Conservation (phyloP, 2,329 filamentous ascomycete species). For the Fusarium begoniae region DNA sequence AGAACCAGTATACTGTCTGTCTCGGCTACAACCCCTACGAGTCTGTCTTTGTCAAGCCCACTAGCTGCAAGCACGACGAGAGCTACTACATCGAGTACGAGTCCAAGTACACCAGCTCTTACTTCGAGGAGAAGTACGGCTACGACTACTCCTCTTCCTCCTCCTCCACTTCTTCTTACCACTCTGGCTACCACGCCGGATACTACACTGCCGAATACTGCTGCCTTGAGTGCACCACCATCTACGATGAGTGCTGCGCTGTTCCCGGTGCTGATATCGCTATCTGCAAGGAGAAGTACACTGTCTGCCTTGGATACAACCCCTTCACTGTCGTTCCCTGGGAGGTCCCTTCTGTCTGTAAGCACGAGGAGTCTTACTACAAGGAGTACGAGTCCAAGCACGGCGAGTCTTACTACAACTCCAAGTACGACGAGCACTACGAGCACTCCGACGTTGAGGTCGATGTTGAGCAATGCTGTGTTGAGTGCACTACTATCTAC, state of each 20-base stretch:
- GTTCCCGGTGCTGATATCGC: constrained; percentile 5
- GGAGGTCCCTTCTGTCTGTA: constrained; percentile 16
- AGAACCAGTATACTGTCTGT: constrained; percentile 15
- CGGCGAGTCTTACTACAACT: constrained; percentile 12
- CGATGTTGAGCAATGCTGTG: constrained; percentile 20
- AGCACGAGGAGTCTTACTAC: constrained; percentile 28
- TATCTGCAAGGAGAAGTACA: constrained; percentile 20
- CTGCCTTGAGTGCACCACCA: constrained; percentile 24
- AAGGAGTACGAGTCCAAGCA: constrained; percentile 12
- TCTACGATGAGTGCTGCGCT: constrained; percentile 26
- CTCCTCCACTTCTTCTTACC: neutral
- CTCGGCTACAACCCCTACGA: constrained; percentile 29
- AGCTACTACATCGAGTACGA: constrained; percentile 26
- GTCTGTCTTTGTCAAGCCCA: neutral
- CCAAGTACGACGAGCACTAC: constrained; percentile 1
- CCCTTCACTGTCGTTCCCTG: constrained; percentile 8
- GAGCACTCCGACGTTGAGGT: neutral
- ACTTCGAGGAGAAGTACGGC: constrained; percentile 14
- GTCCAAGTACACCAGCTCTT: constrained; percentile 6
- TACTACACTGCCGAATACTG: constrained; percentile 31
- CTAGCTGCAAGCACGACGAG: constrained; percentile 26
- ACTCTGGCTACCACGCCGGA: constrained; percentile 4
- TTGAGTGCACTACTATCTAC: constrained; percentile 25
- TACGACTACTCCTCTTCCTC: constrained; percentile 2
- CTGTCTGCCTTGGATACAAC: constrained; percentile 26